phyloP scores from a whole-genome alignment of 768 basidiomycete species.

The Panellus pusillus region DNA sequence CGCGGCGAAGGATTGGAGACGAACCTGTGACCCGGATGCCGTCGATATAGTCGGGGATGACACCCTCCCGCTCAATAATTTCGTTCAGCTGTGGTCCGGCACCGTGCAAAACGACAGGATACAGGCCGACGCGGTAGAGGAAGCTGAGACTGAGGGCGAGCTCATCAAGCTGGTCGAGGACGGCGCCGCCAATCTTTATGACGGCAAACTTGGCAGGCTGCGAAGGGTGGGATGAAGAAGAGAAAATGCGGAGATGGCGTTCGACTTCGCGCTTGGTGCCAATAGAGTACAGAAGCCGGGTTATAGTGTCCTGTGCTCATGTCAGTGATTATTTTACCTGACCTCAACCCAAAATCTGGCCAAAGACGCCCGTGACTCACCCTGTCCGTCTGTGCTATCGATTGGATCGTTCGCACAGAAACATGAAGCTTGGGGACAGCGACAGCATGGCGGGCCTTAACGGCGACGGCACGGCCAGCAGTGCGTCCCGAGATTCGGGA shows the following conservation, averaged over 20 bases:
- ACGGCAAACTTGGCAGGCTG: constrained; percentile 96
- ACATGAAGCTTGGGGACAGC: constrained; percentile 32
- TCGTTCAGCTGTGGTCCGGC: constrained; percentile 95
- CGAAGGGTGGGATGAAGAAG: constrained; percentile 85
- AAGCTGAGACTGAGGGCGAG: constrained; percentile 95
- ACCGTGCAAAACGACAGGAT: constrained; percentile 95
- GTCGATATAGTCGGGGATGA: constrained; percentile 95
- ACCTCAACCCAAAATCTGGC: neutral
- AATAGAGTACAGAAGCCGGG: constrained; percentile 92
- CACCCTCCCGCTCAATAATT: constrained; percentile 89
- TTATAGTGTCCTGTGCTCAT: constrained; percentile 83
- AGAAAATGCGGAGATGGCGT: constrained; percentile 97
- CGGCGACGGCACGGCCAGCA: constrained; percentile 47
- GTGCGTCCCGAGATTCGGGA: constrained; percentile 36
- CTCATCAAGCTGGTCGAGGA: constrained; percentile 89
- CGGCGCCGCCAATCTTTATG: constrained; percentile 97
- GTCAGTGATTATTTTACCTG: neutral
- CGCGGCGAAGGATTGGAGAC: constrained; percentile 25
- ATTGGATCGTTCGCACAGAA: constrained; percentile 50
- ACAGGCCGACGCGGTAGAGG: constrained; percentile 95
- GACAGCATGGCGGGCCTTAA: constrained; percentile 48
- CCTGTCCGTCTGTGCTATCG: constrained; percentile 72
- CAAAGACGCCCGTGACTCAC: constrained; percentile 38
- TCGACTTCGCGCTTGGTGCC: constrained; percentile 98
- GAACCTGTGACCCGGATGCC: constrained; percentile 94